Evolutionary conservation across 2,329 filamentous ascomycete genomes (phyloP).

Genomic region (Fusarium zealandicum): DNA sequence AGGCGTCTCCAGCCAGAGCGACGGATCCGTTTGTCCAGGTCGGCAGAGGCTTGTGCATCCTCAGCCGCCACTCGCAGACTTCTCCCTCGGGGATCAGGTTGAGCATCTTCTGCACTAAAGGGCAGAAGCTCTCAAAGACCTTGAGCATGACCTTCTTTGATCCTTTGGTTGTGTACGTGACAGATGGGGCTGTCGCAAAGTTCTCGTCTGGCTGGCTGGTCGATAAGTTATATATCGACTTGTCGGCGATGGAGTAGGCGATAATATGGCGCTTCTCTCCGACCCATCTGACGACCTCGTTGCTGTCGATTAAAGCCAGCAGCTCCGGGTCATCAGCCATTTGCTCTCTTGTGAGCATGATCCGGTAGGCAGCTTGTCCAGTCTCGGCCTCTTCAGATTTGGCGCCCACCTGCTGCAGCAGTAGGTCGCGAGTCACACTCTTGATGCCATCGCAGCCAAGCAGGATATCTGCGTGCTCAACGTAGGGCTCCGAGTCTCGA

Average conservation of each 20-base stretch:
- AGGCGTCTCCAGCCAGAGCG: constrained; percentile 68
- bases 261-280: constrained; percentile 73
- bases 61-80: constrained; percentile 72
- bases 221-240: constrained; percentile 71
- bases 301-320: constrained; percentile 62
- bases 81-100: constrained; percentile 68
- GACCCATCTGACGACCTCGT: constrained; percentile 68
- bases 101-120: constrained; percentile 66
- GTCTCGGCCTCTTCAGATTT: constrained; percentile 56
- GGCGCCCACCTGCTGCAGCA: constrained; percentile 62
- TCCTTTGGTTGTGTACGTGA: constrained; percentile 69
- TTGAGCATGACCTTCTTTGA: constrained; percentile 66
- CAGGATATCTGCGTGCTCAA: constrained; percentile 55
- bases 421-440: constrained; percentile 53
- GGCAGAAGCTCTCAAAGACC: constrained; percentile 67
- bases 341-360: constrained; percentile 60
- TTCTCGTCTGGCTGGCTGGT: constrained; percentile 67
- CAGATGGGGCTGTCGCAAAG: constrained; percentile 55
- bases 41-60: constrained; percentile 66
- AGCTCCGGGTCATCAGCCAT: constrained; percentile 74
- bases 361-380: constrained; percentile 61
- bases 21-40: constrained; percentile 66
- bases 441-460: constrained; percentile 64
- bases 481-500: constrained; percentile 23
- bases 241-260: constrained; percentile 68